Conservation (phyloP, 2,329 filamentous ascomycete species). For the Neonectria magnoliae region DNA sequence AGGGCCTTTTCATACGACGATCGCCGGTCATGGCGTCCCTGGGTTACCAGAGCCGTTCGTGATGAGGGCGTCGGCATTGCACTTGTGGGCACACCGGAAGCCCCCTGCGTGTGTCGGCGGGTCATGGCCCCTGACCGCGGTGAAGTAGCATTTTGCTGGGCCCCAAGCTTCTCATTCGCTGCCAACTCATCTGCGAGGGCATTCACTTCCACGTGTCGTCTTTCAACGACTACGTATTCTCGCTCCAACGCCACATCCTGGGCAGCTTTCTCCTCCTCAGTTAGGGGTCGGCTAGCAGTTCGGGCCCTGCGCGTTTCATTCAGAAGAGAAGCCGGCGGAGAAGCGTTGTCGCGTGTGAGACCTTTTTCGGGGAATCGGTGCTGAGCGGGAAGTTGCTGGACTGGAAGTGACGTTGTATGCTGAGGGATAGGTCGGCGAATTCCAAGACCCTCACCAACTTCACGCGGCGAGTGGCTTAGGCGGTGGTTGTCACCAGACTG, state of each 20-base stretch:
- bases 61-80: slow-evolving; percentile 74
- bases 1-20: slow-evolving; percentile 81
- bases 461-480: slow-evolving; percentile 56
- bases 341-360: slow-evolving; percentile 37
- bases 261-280: slow-evolving; percentile 76
- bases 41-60: slow-evolving; percentile 77
- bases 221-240: slow-evolving; percentile 96
- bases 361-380: slow-evolving; percentile 43
- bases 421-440: slow-evolving; percentile 60
- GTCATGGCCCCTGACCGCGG: slow-evolving; percentile 71
- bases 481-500: slow-evolving; percentile 44
- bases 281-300: slow-evolving; percentile 41
- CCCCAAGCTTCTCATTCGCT: slow-evolving; percentile 74
- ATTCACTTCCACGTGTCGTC: slow-evolving; percentile 94
- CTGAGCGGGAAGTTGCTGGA: slow-evolving; percentile 58
- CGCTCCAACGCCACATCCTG: slow-evolving; percentile 91
- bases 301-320: slow-evolving; percentile 46
- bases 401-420: slow-evolving; percentile 61
- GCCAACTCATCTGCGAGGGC: slow-evolving; percentile 95
- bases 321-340: slow-evolving; percentile 46
- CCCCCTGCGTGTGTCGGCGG: slow-evolving; percentile 80
- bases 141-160: slow-evolving; percentile 56
- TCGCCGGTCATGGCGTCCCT: slow-evolving; percentile 78
- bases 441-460: slow-evolving; percentile 60
- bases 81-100: slow-evolving; percentile 74